A percentile compares a stretch with the other conserved stretches of the same genome.
Conservation (phyloP, 2,329 filamentous ascomycete species). For the Xylariales sp. region DNA sequence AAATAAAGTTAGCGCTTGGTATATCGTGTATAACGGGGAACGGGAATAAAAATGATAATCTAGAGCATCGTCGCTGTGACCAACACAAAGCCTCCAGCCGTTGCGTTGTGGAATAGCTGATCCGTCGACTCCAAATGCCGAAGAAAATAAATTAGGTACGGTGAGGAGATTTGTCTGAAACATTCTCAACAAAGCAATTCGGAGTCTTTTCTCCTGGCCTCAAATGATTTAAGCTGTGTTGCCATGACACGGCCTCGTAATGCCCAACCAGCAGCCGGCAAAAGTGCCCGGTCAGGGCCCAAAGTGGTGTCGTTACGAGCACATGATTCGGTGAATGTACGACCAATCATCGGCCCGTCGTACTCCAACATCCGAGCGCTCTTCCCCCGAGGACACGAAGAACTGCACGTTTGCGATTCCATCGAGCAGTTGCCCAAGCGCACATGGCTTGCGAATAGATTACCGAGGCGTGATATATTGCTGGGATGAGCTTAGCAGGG, state of each 20-base stretch:
- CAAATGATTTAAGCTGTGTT: not conserved
- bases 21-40: not conserved
- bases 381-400: not conserved
- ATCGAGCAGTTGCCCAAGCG: not conserved
- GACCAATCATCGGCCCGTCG: not conserved
- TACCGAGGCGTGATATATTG: not conserved
- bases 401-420: not conserved
- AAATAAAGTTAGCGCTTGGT: not conserved
- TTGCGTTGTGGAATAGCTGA: not conserved
- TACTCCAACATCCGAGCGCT: not conserved
- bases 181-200: constrained; percentile 2
- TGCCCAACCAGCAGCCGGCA: not conserved
- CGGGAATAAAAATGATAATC: not conserved
- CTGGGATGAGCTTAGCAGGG: not conserved
- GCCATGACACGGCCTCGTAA: not conserved
- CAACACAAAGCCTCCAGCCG: not conserved
- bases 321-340: not conserved
- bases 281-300: not conserved
- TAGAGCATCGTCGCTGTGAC: not conserved
- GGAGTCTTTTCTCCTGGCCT: constrained; percentile 1
- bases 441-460: constrained; percentile 9
- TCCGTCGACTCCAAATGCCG: not conserved
- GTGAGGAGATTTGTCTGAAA: not conserved
- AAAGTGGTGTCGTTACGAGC: not conserved
- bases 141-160: not conserved